A percentile compares a stretch with the other conserved stretches of the same genome.
These are phyloP conservation scores for Heliamphora exappendiculata DNA, from an alignment of 148 eudicot genomes.

Conservation along the genomic window DNA sequence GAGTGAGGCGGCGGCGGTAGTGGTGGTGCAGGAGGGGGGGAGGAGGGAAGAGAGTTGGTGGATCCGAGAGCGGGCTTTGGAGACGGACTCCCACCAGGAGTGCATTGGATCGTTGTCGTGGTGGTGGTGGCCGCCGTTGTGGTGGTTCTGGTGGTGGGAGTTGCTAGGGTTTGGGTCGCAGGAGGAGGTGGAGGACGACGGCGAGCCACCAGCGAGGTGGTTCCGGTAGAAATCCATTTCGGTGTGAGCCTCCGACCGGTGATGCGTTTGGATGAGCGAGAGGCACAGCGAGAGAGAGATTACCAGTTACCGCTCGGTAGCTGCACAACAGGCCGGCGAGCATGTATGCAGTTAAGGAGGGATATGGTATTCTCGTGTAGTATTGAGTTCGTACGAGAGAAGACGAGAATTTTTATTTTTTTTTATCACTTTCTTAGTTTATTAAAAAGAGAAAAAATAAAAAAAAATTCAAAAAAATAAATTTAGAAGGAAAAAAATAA, in stretches of 20 bases:
- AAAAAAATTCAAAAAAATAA: no score
- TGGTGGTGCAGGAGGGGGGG: conserved; percentile 20
- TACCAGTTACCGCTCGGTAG: no score
- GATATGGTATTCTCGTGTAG: no score
- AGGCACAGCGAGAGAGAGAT: neutral
- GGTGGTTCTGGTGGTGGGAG: conserved; percentile 19
- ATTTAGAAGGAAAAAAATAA: no score
- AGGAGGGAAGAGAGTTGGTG: conserved; percentile 58
- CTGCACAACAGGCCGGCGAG: no score
- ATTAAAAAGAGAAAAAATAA: no score
- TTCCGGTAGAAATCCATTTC: conserved; percentile 27
- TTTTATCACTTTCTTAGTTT: no score
- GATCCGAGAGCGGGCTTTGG: conserved; percentile 76
- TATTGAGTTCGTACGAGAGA: no score
- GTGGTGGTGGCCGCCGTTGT: conserved; percentile 11
- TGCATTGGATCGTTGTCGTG: conserved; percentile 60
- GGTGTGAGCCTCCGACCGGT: conserved; percentile 38
- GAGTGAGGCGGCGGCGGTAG: conserved; percentile 29
- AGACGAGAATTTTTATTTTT: no score
- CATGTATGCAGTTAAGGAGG: no score
- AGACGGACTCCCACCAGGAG: conserved; percentile 86
- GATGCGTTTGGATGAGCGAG: conserved; percentile 27
- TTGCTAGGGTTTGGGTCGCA: conserved; percentile 4
- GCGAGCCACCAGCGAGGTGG: conserved; percentile 24
- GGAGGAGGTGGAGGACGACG: conserved; percentile 38